Base-by-base conservation (phyloP, 1,284 basidiomycete genomes). In the Boletellus deceptivus region DNA sequence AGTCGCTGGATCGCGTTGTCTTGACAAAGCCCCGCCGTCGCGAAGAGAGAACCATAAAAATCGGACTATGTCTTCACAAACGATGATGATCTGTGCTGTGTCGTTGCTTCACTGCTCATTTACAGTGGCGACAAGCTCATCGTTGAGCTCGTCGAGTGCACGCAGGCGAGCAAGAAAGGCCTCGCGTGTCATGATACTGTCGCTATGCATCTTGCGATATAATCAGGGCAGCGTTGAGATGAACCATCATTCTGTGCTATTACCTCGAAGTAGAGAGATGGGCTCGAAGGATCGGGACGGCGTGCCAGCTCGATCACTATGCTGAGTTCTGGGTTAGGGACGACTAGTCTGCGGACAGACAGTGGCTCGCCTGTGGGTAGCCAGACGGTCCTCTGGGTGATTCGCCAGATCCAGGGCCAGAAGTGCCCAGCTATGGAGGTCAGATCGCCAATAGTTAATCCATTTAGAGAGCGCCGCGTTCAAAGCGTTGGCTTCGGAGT, bases 31-130 rank as follows among this genome's bases (percentile, higher is more conserved):
- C 4, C 64, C 60, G 7, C 61, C 60, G 40, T 70, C 62, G 2
- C 61, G 58, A 5, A 68, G 43, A 20, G 67, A 68, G 43, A 60
- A 66, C 66, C 61, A 70, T 22, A 70, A 40, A 17, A 70, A 50
- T 14, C 68, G 63, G 16, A 62, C 45, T 18, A 67, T 13, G 29
- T 57, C 59, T 45, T 61, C 59, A 13, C 61, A 64, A 20, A 59
- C 20, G 38, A 72, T 43, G 18, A 67, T 51, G 46, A 64, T 66
- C 39, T 72, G 69, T n/a, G 62, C 56, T 4, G 68, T 68, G 50
- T 70, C 56, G 18, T 55, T 61, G 27, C 52, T 60, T 20, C 67
- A 59, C 17, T 48, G 49, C 47, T 68, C 63, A 7, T 56, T 57
- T 20, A 61, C 50, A 44, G 57, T 63, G 13, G 56, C 56, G 11